Evolutionary conservation across 2,329 filamentous ascomycete species (phyloP), one percentile per base, ranked within the genome.

Genomic region (Paecilomyces niveus): DNA sequence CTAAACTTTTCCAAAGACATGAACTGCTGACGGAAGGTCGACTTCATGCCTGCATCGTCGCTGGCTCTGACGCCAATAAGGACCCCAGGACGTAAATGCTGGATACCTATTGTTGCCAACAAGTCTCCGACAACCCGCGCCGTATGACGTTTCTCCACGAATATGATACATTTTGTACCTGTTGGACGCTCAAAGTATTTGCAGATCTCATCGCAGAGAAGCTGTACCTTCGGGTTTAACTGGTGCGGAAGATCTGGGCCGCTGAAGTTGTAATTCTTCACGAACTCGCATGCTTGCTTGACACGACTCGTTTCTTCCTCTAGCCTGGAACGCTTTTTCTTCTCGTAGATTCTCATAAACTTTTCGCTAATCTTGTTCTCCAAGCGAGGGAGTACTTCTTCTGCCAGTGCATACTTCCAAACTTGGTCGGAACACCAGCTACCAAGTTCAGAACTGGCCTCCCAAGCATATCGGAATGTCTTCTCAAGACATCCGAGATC

Each of bases 381-480:
- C 2, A 90, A 76, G 62, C 84, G 89, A 3, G 78, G 76, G 0
- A 83, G 74, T 59, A 88, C 83, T 2, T 85, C 78, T 5, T 89
- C 83, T 0, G 81, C 80, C 22, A 96, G 78, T 11, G 84, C 83
- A 32, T 90, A 81, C 57, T 83, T 79, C 92, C 92, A 96, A 58
- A 90, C 86, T 55, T 85, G 80, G 68, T 99, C 92, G 0, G 91
- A 86, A 64, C 89, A 90, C 93, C 94, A 97, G 2, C 81, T 75
- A 0, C 94, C 94, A 3, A 97, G 79, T 50, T 88, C 81, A 1
- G 83, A 81, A 1, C 83, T 85, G 2, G 87, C 83, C 8, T 81
- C 74, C 29, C 78, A 79, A 0, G 89, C 80, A 61, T 83, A 87
- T 2, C 73, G 68, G 31, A 92, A 87, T 0, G 86, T 73, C 31